A percentile compares a stretch with the other conserved stretches of the same genome.
These are phyloP conservation scores for Botrytis cinerea DNA, from an alignment of 2,329 filamentous ascomycete species.

Conservation along the genomic window DNA sequence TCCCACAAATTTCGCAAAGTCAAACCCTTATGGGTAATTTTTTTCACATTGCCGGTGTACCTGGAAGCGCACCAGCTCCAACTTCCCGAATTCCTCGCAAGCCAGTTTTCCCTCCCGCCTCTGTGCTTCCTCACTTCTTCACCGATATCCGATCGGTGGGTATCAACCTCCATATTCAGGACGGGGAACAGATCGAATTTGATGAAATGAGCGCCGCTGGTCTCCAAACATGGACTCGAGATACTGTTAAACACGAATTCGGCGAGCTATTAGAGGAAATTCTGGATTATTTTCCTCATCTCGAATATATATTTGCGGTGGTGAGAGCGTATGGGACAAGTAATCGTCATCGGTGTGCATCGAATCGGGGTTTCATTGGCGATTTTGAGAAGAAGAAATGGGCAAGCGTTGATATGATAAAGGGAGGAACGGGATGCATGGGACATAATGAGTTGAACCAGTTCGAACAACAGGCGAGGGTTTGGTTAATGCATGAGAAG, in stretches of 20 bases:
- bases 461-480: neutral
- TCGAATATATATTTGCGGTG: neutral
- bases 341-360: neutral
- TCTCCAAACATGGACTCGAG: neutral
- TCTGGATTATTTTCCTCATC: neutral
- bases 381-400: neutral
- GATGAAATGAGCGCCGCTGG: neutral
- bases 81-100: neutral
- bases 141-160: conserved; percentile 8
- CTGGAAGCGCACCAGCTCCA: neutral
- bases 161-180: neutral
- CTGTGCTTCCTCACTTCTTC: neutral
- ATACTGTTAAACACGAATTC: neutral
- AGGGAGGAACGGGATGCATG: neutral
- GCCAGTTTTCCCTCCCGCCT: neutral
- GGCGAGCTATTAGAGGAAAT: neutral
- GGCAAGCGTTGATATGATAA: neutral
- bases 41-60: neutral
- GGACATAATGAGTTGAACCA: neutral
- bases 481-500: conserved; percentile 4
- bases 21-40: too few species aligned
- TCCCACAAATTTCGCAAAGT: too few species aligned
- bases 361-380: neutral
- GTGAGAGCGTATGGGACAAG: conserved; percentile 1
- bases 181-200: neutral